Evolutionary conservation across 2,329 filamentous ascomycete species (phyloP).

Genomic region (Aspergillus luchuensis): DNA sequence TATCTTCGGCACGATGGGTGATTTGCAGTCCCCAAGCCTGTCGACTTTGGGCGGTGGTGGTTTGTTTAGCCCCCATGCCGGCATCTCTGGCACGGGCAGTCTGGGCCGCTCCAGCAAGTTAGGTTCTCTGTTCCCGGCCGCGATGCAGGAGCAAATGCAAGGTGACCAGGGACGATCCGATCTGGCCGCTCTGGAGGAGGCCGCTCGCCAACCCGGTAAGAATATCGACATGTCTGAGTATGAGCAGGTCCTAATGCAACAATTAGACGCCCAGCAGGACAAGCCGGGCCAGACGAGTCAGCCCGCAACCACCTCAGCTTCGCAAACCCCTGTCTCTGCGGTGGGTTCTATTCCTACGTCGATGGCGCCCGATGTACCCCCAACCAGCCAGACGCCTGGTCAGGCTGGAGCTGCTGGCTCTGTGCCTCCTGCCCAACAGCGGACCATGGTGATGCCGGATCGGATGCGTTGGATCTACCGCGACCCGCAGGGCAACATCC

Average conservation of each 20-base stretch:
- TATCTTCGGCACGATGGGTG: constrained; percentile 74
- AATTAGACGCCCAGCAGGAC: constrained; percentile 32
- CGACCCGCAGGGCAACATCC: constrained; percentile 86
- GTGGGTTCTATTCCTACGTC: constrained; percentile 36
- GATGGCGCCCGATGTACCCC: constrained; percentile 34
- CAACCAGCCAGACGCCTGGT: constrained; percentile 38
- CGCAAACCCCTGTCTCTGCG: constrained; percentile 41
- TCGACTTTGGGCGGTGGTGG: constrained; percentile 46
- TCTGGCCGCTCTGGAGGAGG: constrained; percentile 57
- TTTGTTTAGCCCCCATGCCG: constrained; percentile 65
- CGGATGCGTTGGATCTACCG: constrained; percentile 98
- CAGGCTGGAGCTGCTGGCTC: constrained; percentile 56
- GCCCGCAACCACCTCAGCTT: constrained; percentile 34
- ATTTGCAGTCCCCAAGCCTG: constrained; percentile 62
- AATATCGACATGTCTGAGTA: neutral
- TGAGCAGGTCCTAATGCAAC: neutral
- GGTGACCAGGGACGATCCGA: constrained; percentile 62
- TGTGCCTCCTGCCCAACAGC: constrained; percentile 68
- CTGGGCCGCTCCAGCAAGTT: constrained; percentile 78
- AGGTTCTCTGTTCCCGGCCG: constrained; percentile 80
- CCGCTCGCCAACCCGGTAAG: constrained; percentile 60
- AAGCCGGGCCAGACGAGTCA: constrained; percentile 33
- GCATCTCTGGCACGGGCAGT: constrained; percentile 61
- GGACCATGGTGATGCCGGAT: constrained; percentile 98
- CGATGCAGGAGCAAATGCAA: constrained; percentile 92